These are phyloP conservation scores for Aspergillus sclerotiicarbonarius DNA, from an alignment of 495 filamentous ascomycete genomes.

Conservation along the genomic window DNA sequence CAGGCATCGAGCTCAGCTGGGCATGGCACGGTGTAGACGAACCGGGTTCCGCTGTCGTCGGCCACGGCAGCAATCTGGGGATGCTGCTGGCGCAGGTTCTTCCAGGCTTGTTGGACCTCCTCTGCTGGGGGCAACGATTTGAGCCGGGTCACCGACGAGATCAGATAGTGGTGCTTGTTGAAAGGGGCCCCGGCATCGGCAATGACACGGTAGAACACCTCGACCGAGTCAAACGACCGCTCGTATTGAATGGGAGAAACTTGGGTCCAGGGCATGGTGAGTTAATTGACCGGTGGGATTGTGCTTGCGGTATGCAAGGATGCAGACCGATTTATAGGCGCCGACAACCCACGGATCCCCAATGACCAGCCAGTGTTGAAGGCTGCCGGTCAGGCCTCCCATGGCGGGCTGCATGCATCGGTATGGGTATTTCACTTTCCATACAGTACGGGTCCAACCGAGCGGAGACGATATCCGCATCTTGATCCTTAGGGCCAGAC, in stretches of 20 bases:
- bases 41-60: background rate
- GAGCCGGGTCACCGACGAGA: background rate
- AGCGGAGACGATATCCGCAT: too few species aligned
- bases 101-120: background rate
- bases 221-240: background rate
- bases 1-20: background rate
- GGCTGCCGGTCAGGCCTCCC: too few species aligned
- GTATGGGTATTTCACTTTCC: too few species aligned
- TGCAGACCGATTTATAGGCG: too few species aligned
- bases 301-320: too few species aligned
- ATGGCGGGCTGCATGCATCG: too few species aligned
- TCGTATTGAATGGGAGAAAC: background rate
- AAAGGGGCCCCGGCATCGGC: background rate
- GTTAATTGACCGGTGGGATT: background rate
- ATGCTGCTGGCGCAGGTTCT: background rate
- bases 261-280: background rate
- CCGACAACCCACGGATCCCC: too few species aligned
- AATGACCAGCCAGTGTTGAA: too few species aligned
- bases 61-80: background rate
- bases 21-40: background rate
- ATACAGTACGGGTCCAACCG: too few species aligned
- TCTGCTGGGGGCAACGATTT: background rate
- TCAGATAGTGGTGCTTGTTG: background rate
- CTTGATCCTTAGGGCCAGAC: too few species aligned
- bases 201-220: background rate